These are phyloP conservation scores for Solanum hybrid DNA, from an alignment of 305 asterid species.

Conservation along the genomic window DNA sequence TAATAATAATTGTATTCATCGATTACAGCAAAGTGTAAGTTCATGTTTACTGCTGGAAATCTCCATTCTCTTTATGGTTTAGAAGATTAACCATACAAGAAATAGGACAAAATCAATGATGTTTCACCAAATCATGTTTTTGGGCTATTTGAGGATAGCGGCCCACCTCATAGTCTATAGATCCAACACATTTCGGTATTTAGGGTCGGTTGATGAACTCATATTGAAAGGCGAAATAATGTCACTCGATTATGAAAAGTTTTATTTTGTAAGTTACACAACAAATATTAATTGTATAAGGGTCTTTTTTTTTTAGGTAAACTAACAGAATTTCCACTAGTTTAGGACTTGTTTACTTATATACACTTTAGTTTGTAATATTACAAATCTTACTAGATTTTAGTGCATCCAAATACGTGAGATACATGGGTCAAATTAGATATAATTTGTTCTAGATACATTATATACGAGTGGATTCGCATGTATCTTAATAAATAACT, in stretches of 20 bases:
- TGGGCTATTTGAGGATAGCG: background rate
- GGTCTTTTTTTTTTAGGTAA: no score
- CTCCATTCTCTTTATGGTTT: background rate
- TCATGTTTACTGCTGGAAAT: background rate
- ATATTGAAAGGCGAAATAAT: background rate
- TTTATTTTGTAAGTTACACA: background rate
- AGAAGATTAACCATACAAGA: background rate
- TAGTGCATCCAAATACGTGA: no score
- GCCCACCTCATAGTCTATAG: background rate
- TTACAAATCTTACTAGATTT: no score
- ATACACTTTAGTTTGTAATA: no score
- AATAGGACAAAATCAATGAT: background rate
- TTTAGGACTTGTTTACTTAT: no score
- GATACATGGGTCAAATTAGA: no score
- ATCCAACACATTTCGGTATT: background rate
- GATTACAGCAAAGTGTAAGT: background rate
- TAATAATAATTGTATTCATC: background rate
- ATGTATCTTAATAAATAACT: no score
- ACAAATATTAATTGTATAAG: background rate
- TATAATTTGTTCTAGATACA: no score
- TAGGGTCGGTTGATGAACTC: background rate
- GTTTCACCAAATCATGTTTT: background rate
- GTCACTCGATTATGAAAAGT: background rate
- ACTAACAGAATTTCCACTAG: no score
- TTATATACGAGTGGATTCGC: no score